phyloP scores from a whole-genome alignment of 2,329 filamentous ascomycete genomes.

The Pseudopithomyces chartarum region DNA sequence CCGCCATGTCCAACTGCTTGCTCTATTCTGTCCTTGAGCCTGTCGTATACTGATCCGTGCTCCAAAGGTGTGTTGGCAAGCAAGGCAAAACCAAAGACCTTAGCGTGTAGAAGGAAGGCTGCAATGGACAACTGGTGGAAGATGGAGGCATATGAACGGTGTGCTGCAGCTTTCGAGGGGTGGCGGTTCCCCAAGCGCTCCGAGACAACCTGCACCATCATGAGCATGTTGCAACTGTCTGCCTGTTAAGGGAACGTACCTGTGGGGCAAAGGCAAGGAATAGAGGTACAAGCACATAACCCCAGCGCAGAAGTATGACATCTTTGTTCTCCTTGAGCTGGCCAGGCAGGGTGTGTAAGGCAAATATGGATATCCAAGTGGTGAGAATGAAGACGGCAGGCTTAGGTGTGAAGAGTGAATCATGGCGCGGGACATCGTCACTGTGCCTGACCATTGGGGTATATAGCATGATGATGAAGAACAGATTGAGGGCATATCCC shows the following conservation, averaged over 20 bases:
- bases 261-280: conserved; percentile 43
- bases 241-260: conserved; percentile 17
- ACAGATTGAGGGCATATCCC: conserved; percentile 67
- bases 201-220: conserved; percentile 47
- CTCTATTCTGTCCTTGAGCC: conserved; percentile 39
- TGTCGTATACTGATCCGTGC: conserved; percentile 44
- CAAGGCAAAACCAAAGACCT: conserved; percentile 51
- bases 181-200: conserved; percentile 55
- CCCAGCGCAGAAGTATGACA: conserved; percentile 27
- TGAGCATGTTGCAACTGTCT: conserved; percentile 13
- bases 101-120: conserved; percentile 54
- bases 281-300: conserved; percentile 36
- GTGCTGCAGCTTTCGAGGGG: conserved; percentile 44
- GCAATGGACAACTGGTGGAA: conserved; percentile 55
- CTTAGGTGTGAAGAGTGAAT: conserved; percentile 41
- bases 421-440: conserved; percentile 32
- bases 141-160: conserved; percentile 51
- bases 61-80: conserved; percentile 55
- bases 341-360: conserved; percentile 48
- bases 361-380: conserved; percentile 53
- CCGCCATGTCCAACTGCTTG: conserved; percentile 52
- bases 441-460: conserved; percentile 57
- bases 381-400: conserved; percentile 44
- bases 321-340: conserved; percentile 28
- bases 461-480: conserved; percentile 64